Base-by-base conservation (phyloP, 83 land plant species). In the Isoetes engelmannii region DNA sequence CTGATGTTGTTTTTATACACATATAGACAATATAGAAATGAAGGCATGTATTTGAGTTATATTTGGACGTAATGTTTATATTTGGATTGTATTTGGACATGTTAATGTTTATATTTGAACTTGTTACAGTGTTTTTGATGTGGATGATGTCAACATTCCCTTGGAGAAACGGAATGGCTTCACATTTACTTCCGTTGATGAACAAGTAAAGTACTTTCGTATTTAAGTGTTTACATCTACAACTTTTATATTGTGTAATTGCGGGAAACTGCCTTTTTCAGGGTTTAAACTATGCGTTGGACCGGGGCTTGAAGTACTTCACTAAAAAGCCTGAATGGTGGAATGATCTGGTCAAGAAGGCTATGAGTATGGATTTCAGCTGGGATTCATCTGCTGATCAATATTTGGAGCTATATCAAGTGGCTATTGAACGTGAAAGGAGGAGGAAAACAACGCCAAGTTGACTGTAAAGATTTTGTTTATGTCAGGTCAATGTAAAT, bases 301-400 rank as follows among this genome's bases (percentile, higher is more conserved):
- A 89, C 63, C 86, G 98, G 44, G 89, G 96, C 44, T 68, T 90
- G 45, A 67, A 67, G 3, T 81, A 75, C 77, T 90, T 77, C 70
- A 72, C 10, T 28, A 69, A 77, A 8, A 72, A 73, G 57, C 57
- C 74, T 4, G 80, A 84, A 28, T 68, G 71, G 76, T 92, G 98
- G 98, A 57, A 63, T 10, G 65, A 85, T 43, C 86, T 90, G 46
- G 86, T 85, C 72, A 79, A 74, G 45, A 92, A 81, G 75, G 77
- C 54, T 45, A 92, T 92, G 98, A 65, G 18, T 17, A 76, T 87
- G 60, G 92, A 92, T 72, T 90, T 87, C 63, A 83, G 98, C 45
- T 92, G 98, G 98, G 89, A 92, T 49, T 67, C 84, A 7, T 90
- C 98, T 73, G 81, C 98, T 10, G 47, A 79, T 45, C 92, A 85